These are phyloP conservation scores for Rheum nobile DNA, from an alignment of 148 eudicot genomes.

Conservation along the genomic window DNA sequence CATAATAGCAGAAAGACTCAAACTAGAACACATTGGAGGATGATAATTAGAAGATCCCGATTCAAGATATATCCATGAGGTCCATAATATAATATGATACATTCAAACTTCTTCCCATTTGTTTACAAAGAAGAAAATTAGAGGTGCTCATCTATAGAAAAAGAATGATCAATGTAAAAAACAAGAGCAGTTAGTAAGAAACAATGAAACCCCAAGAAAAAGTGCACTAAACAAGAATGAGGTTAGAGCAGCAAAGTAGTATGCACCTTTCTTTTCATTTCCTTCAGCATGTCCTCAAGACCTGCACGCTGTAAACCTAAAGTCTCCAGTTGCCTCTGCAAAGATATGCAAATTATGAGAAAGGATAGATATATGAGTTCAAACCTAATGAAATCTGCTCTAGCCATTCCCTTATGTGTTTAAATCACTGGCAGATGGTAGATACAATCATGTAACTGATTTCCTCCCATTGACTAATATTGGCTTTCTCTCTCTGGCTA, in stretches of 20 bases:
- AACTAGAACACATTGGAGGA: neutral
- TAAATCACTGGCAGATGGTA: neutral
- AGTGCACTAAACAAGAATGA: neutral
- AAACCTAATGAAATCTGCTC: neutral
- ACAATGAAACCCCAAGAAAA: neutral
- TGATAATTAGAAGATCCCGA: neutral
- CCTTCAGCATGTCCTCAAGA: slow-evolving; percentile 98
- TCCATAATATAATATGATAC: no score
- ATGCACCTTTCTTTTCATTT: slow-evolving; percentile 90
- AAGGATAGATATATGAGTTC: neutral
- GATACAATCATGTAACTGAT: neutral
- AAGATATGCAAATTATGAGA: neutral
- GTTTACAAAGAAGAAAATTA: neutral
- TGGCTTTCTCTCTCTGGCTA: neutral
- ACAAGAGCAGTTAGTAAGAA: neutral
- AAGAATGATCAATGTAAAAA: neutral
- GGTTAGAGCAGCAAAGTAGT: neutral
- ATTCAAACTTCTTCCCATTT: no score
- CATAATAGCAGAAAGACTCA: neutral
- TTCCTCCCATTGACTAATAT: neutral
- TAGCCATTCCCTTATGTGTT: neutral
- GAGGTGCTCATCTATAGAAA: neutral
- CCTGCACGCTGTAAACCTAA: slow-evolving; percentile 95
- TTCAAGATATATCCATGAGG: no score
- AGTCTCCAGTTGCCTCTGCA: slow-evolving; percentile 86